A percentile compares a stretch with the other conserved stretches of the same genome.
Conservation (phyloP, 2,329 filamentous ascomycete genomes). For the Pseudocercospora pini-densiflorae region DNA sequence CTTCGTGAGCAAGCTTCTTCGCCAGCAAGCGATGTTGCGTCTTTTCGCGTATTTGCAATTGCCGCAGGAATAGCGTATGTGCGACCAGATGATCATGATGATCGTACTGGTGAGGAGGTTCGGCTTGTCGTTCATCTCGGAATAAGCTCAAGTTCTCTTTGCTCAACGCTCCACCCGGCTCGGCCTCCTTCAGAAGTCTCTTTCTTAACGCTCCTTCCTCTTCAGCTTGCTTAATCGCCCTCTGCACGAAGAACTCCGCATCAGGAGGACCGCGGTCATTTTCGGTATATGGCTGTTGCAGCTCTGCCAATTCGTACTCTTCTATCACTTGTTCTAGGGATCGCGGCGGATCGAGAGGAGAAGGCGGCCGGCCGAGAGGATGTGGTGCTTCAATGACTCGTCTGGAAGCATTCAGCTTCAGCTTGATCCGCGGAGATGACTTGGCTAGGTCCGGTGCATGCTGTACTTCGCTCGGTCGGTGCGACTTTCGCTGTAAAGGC, state of each 20-base stretch:
- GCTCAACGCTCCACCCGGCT: constrained; percentile 76
- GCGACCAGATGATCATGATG: constrained; percentile 83
- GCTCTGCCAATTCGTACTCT: constrained; percentile 39
- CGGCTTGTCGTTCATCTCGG: constrained; percentile 59
- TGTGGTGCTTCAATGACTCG: constrained; percentile 35
- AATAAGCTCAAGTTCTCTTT: constrained; percentile 59
- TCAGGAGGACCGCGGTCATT: constrained; percentile 38
- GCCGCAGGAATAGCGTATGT: constrained; percentile 79
- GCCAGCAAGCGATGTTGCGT: constrained; percentile 75
- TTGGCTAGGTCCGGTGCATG: constrained; percentile 29
- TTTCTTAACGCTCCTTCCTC: constrained; percentile 38
- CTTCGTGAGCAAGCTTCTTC: constrained; percentile 78
- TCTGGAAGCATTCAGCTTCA: constrained; percentile 33
- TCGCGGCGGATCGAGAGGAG: constrained; percentile 34
- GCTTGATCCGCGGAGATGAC: constrained; percentile 37
- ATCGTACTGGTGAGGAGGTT: constrained; percentile 80
- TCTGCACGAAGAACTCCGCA: constrained; percentile 31
- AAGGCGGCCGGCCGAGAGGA: constrained; percentile 37
- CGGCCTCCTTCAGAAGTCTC: constrained; percentile 71
- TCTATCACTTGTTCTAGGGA: constrained; percentile 41
- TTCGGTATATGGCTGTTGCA: constrained; percentile 40
- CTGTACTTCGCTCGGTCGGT: constrained; percentile 22
- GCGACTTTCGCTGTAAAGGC: constrained; percentile 26
- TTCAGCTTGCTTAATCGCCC: constrained; percentile 31
- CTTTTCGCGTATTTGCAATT: constrained; percentile 78